phyloP scores from a whole-genome alignment of 129 eudicot genomes.

The Lonicera japonica region DNA sequence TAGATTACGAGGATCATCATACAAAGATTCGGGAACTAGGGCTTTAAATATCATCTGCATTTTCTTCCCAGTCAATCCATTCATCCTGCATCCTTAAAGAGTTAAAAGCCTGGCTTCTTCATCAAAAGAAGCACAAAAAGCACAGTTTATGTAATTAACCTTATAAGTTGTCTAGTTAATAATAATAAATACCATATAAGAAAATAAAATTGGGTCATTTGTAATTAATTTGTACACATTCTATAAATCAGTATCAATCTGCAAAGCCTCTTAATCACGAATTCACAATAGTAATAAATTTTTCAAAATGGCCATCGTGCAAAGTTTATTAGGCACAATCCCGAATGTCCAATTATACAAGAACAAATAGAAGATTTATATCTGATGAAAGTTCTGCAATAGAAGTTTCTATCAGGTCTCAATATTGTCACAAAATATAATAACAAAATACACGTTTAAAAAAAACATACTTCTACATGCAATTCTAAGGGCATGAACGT shows the following conservation, averaged over 20 bases:
- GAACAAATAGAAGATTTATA: no score
- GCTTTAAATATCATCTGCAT: conserved; percentile 62
- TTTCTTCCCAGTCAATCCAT: conserved; percentile 62
- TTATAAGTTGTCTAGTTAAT: neutral
- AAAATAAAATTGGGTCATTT: neutral
- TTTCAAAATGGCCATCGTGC: no score
- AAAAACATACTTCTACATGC: no score
- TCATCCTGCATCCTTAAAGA: conserved; percentile 55
- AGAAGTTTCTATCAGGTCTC: neutral
- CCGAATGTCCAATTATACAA: no score
- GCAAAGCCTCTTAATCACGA: neutral
- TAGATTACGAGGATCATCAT: conserved; percentile 45
- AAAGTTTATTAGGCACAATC: no score
- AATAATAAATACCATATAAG: neutral
- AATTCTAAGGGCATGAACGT: no score
- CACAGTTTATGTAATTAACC: neutral
- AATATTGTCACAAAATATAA: neutral
- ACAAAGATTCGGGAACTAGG: conserved; percentile 46
- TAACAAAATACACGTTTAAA: neutral
- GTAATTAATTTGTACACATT: neutral
- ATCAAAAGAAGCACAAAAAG: conserved; percentile 1
- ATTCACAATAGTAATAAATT: no score
- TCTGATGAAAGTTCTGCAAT: neutral
- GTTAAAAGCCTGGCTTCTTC: conserved; percentile 8
- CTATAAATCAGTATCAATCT: neutral